Percentiles rank a stretch among this genome's conserved stretches.
Evolutionary conservation across 2,329 filamentous ascomycete species (phyloP).

Genomic region (Blumeria hordei): DNA sequence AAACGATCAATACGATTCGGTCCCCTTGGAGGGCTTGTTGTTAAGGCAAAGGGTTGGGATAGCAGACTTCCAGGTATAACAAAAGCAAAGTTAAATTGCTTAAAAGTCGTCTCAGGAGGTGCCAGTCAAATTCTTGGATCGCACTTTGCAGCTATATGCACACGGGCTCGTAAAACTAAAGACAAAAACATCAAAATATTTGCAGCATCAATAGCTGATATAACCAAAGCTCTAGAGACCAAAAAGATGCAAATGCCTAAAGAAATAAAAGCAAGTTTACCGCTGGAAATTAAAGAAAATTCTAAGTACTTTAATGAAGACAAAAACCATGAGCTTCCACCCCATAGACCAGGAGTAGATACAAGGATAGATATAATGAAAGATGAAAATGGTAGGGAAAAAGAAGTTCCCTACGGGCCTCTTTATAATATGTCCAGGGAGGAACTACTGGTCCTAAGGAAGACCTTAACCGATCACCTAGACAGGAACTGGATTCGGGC

Average conservation of each 20-base stretch:
- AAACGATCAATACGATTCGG: background rate
- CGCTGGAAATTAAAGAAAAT: background rate
- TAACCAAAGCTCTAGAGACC: background rate
- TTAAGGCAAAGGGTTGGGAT: background rate
- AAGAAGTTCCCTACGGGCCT: background rate
- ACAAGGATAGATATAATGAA: background rate
- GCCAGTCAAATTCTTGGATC: background rate
- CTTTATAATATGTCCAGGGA: background rate
- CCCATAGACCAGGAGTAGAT: background rate
- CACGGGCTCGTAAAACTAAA: background rate
- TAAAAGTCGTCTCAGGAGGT: background rate
- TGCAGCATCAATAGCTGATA: background rate
- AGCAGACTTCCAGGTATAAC: background rate
- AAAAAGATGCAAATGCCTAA: background rate
- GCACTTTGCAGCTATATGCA: background rate
- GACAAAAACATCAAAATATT: background rate
- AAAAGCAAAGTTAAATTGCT: background rate
- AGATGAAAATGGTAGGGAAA: background rate
- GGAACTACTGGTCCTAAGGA: background rate
- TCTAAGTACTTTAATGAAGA: background rate
- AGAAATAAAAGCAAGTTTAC: background rate
- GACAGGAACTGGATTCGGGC: too few relatives aligned
- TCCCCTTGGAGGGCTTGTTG: background rate
- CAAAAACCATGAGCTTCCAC: background rate
- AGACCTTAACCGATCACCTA: background rate